A percentile compares a stretch with the other conserved stretches of the same genome.
Evolutionary conservation across 2,329 filamentous ascomycete genomes (phyloP).

Genomic region (Microascus cirrosus): DNA sequence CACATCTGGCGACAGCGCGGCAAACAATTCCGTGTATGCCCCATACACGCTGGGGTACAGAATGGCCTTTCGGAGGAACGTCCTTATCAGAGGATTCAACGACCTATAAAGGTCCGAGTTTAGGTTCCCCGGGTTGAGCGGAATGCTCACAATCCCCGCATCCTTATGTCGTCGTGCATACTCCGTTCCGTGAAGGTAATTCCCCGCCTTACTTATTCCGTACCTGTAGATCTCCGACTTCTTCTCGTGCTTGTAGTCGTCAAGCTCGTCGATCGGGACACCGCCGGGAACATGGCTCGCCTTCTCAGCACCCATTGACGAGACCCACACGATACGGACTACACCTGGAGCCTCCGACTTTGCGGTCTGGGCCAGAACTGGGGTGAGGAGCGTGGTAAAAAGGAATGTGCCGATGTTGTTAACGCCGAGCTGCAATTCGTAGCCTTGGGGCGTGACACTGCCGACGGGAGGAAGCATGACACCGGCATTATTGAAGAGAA

Average conservation of each 20-base stretch:
- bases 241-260: conserved; percentile 14
- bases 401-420: conserved; percentile 27
- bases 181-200: conserved; percentile 19
- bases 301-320: conserved; percentile 16
- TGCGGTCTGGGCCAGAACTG: conserved; percentile 19
- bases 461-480: conserved; percentile 28
- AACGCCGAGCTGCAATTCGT: conserved; percentile 29
- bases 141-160: conserved; percentile 17
- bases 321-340: conserved; percentile 21
- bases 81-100: conserved; percentile 9
- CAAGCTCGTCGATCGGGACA: conserved; percentile 16
- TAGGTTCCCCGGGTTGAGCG: conserved; percentile 28
- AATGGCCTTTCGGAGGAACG: conserved; percentile 10
- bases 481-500: conserved; percentile 33
- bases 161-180: conserved; percentile 14
- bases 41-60: conserved; percentile 22
- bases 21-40: conserved; percentile 36
- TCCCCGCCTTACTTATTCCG: conserved; percentile 18
- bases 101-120: conserved; percentile 23
- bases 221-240: conserved; percentile 15
- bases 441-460: conserved; percentile 25
- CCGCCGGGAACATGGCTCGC: conserved; percentile 11
- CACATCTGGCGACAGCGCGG: conserved; percentile 30
- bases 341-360: conserved; percentile 13
- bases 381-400: conserved; percentile 24